Evolutionary conservation across 2,329 filamentous ascomycete species (phyloP).

Genomic region (Xylaria sp.): DNA sequence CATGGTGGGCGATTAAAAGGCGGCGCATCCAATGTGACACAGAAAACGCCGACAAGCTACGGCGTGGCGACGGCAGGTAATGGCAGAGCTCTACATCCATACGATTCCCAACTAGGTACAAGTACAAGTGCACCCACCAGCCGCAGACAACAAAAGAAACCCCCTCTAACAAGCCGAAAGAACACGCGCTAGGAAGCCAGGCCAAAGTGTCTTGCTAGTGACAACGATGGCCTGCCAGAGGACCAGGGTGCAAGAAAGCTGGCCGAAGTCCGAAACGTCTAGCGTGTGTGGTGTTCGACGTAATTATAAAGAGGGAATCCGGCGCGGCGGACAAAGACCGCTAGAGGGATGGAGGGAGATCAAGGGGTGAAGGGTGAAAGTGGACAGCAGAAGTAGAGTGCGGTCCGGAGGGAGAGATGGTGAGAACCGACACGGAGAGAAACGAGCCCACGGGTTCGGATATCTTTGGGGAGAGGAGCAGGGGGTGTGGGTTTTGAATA

Average conservation of each 20-base stretch:
- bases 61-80: slow-evolving; percentile 42
- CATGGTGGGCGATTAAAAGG: slow-evolving; percentile 50
- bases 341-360: slow-evolving; percentile 32
- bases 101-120: slow-evolving; percentile 39
- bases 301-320: slow-evolving; percentile 26
- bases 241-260: slow-evolving; percentile 40
- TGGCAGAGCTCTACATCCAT: slow-evolving; percentile 45
- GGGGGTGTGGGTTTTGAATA: slow-evolving; percentile 7
- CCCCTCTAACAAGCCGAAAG: slow-evolving; percentile 38
- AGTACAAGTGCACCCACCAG: slow-evolving; percentile 40
- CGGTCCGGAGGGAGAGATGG: slow-evolving; percentile 13
- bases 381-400: slow-evolving; percentile 30
- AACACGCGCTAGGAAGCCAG: slow-evolving; percentile 40
- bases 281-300: slow-evolving; percentile 35
- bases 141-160: slow-evolving; percentile 37
- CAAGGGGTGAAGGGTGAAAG: slow-evolving; percentile 23
- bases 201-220: slow-evolving; percentile 39
- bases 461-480: slow-evolving; percentile 30
- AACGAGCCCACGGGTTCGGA: slow-evolving; percentile 28
- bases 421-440: slow-evolving; percentile 26
- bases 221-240: slow-evolving; percentile 39
- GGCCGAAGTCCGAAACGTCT: slow-evolving; percentile 38
- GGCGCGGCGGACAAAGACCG: slow-evolving; percentile 25
- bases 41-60: slow-evolving; percentile 46
- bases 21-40: slow-evolving; percentile 49